Conservation (phyloP, 768 basidiomycete species). For the Clathrus columnatus region DNA sequence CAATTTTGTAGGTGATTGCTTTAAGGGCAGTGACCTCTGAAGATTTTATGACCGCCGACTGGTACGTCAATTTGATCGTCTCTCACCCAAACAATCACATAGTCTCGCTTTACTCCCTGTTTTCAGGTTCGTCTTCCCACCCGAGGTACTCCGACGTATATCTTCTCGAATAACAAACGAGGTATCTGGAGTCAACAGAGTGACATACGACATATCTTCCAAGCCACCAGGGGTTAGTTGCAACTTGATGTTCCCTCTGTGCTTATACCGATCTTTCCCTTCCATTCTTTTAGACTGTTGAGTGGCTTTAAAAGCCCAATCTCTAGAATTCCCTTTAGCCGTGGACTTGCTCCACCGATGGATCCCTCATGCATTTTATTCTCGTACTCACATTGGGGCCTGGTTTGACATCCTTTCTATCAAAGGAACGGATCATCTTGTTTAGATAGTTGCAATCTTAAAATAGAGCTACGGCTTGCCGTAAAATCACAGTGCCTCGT, state of each 20-base stretch:
- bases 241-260: constrained; percentile 5
- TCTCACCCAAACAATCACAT: background rate
- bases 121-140: constrained; percentile 87
- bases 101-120: constrained; percentile 4
- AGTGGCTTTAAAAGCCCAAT: constrained; percentile 21
- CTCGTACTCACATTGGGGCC: too few relatives aligned
- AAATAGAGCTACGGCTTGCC: too few relatives aligned
- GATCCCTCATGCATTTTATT: background rate
- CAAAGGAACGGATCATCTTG: too few relatives aligned
- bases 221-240: constrained; percentile 84
- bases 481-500: too few relatives aligned
- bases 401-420: too few relatives aligned
- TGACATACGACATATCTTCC: constrained; percentile 93
- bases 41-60: constrained; percentile 99
- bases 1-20: constrained; percentile 62
- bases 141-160: constrained; percentile 80
- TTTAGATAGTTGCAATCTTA: too few relatives aligned
- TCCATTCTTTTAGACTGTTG: constrained; percentile 21
- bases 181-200: constrained; percentile 90
- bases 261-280: constrained; percentile 5
- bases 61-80: constrained; percentile 41
- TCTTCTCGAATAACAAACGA: constrained; percentile 98
- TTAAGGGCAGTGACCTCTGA: constrained; percentile 94
- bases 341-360: background rate
- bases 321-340: too few relatives aligned